These are phyloP conservation scores for Colletotrichum brevisporum DNA, from an alignment of 2,329 filamentous ascomycete genomes.

Conservation along the genomic window DNA sequence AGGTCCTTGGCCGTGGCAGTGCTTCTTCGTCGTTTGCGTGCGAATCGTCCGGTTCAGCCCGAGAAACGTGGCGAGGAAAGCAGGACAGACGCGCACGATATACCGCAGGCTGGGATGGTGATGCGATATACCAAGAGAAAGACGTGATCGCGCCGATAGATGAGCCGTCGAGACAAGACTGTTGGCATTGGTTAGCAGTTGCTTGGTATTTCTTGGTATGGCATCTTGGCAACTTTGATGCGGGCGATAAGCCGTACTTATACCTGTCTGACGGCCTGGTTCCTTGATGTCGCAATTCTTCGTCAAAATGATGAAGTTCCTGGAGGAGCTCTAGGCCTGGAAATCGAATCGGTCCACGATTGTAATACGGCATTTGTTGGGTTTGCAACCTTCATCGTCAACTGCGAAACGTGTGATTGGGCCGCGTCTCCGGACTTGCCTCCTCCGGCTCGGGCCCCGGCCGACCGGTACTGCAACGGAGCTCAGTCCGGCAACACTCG, in stretches of 20 bases:
- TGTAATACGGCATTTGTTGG: too few species aligned
- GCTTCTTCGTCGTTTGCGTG: background rate
- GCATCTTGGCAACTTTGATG: conserved; percentile 29
- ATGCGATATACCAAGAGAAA: conserved; percentile 36
- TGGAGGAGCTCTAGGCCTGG: too few species aligned
- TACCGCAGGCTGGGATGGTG: background rate
- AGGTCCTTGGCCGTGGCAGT: conserved; percentile 33
- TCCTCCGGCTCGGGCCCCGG: background rate
- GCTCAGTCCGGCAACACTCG: background rate
- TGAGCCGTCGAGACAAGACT: background rate
- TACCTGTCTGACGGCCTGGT: background rate
- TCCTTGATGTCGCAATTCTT: background rate
- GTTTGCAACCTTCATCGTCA: too few species aligned
- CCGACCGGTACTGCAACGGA: background rate
- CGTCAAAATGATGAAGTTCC: background rate
- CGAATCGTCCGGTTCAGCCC: background rate
- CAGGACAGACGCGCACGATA: background rate
- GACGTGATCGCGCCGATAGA: conserved; percentile 15
- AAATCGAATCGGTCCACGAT: background rate
- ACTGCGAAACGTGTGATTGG: background rate
- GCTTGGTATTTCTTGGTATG: conserved; percentile 35
- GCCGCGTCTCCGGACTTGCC: background rate
- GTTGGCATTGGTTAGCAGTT: background rate
- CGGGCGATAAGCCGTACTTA: background rate
- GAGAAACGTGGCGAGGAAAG: too few species aligned